These are phyloP conservation scores for Puccinia polysora DNA, from an alignment of 1,284 basidiomycete species.

Conservation along the genomic window DNA sequence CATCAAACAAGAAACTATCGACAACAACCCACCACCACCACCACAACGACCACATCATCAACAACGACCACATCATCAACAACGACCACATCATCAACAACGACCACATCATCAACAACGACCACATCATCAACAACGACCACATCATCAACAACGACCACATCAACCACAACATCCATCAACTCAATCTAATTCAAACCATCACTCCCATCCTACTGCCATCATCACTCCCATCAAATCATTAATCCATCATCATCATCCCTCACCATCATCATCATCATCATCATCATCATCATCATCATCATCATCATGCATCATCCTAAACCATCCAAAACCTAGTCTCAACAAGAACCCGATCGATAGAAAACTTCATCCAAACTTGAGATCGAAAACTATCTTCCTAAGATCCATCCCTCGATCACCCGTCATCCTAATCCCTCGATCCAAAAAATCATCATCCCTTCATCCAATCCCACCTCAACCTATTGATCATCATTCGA, in stretches of 20 bases:
- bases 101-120: neutral
- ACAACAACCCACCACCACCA: neutral
- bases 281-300: neutral
- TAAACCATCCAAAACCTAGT: no score
- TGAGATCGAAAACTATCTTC: neutral
- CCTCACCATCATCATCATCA: neutral
- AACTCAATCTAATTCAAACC: neutral
- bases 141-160: neutral
- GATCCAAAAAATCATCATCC: neutral
- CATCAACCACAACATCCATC: neutral
- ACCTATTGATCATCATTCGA: no score
- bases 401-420: slow-evolving; percentile 9
- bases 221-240: no score
- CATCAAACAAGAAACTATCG: neutral
- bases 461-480: neutral
- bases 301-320: neutral
- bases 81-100: neutral
- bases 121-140: neutral
- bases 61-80: neutral
- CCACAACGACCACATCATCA: no score
- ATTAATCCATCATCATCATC: neutral
- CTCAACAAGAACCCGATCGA: no score
- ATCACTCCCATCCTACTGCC: no score
- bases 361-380: neutral
- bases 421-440: slow-evolving; percentile 5